Evolutionary conservation across 495 filamentous ascomycete species (phyloP).

Genomic region (Penicillium coprophilum): DNA sequence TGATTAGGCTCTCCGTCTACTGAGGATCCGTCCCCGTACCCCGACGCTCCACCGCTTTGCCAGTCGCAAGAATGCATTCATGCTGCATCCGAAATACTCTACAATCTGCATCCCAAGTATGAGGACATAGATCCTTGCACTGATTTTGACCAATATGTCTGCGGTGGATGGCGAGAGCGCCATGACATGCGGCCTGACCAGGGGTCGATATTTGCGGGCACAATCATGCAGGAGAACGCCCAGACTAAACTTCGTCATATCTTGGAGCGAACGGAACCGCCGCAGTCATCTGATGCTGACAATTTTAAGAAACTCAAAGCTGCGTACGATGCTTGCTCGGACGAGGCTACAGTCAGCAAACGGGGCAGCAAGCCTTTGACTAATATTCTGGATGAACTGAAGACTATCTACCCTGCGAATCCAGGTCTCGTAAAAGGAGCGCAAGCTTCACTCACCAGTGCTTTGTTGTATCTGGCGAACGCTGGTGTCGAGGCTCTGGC

Average conservation of each 20-base stretch:
- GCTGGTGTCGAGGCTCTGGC: conserved; percentile 52
- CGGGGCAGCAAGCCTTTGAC: conserved; percentile 54
- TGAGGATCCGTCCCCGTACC: conserved; percentile 13
- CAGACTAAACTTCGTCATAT: conserved; percentile 62
- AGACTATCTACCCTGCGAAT: conserved; percentile 53
- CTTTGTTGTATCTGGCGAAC: conserved; percentile 54
- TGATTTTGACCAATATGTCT: conserved; percentile 68
- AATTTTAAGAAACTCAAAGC: conserved; percentile 67
- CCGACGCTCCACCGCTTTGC: conserved; percentile 40
- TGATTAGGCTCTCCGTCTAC: conserved; percentile 4
- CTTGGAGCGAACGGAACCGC: conserved; percentile 56
- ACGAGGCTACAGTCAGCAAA: conserved; percentile 54
- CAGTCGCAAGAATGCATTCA: conserved; percentile 64
- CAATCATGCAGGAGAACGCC: conserved; percentile 58
- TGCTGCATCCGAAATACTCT: conserved; percentile 65
- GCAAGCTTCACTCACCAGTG: conserved; percentile 47
- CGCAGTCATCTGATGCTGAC: conserved; percentile 51
- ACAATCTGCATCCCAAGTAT: conserved; percentile 65
- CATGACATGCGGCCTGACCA: conserved; percentile 69
- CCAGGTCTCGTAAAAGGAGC: conserved; percentile 34
- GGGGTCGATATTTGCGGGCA: conserved; percentile 57
- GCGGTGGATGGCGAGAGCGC: conserved; percentile 63
- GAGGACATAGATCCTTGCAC: conserved; percentile 65
- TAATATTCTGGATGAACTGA: conserved; percentile 51
- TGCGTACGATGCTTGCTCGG: conserved; percentile 64